phyloP scores from a whole-genome alignment of 2,329 filamentous ascomycete genomes.

The Magnaporthiopsis poae region DNA sequence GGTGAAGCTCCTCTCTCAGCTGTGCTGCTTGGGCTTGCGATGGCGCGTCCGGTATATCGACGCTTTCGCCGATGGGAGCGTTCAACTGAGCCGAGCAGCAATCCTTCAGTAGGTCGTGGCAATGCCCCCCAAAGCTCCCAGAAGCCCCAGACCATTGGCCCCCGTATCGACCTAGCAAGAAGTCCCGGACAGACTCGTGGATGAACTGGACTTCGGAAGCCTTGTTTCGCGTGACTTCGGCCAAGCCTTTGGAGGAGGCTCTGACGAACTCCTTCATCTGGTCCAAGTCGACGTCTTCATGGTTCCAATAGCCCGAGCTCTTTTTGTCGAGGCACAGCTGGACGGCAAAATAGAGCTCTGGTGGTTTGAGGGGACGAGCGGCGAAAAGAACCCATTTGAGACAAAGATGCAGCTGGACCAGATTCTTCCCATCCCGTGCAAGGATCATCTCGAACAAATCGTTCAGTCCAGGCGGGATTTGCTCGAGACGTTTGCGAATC shows the following conservation, averaged over 20 bases:
- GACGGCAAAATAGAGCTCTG: constrained; percentile 35
- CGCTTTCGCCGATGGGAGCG: neutral
- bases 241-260: constrained; percentile 39
- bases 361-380: constrained; percentile 27
- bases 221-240: constrained; percentile 28
- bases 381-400: constrained; percentile 46
- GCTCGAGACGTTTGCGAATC: constrained; percentile 21
- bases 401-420: constrained; percentile 32
- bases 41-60: neutral
- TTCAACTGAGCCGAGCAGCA: constrained; percentile 33
- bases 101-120: constrained; percentile 34
- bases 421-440: constrained; percentile 32
- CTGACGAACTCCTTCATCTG: constrained; percentile 26
- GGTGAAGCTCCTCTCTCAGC: neutral
- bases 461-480: constrained; percentile 29
- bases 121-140: constrained; percentile 21
- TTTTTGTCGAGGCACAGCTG: constrained; percentile 19
- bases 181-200: constrained; percentile 41
- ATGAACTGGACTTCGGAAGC: constrained; percentile 39
- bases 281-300: constrained; percentile 11
- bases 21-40: neutral
- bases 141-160: constrained; percentile 23
- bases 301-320: constrained; percentile 11
- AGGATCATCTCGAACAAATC: constrained; percentile 44
- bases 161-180: constrained; percentile 29